Evolutionary conservation across 192 early-diverging fungal genomes (phyloP).

Genomic region (Neocallimastix lanati): DNA sequence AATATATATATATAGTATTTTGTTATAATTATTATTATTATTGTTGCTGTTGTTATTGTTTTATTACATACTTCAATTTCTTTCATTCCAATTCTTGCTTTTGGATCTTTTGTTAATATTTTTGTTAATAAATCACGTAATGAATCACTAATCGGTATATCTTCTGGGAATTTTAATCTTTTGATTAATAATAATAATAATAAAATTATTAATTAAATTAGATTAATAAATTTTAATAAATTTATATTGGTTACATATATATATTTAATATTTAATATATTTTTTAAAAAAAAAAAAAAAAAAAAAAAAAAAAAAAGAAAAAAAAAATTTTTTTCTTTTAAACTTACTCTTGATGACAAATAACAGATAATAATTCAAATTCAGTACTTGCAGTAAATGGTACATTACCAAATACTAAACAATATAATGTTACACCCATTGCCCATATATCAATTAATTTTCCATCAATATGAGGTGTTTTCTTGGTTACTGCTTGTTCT

Average conservation of each 20-base stretch:
- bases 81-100: slow-evolving; percentile 60
- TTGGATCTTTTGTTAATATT: slow-evolving; percentile 76
- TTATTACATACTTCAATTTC: slow-evolving; percentile 68
- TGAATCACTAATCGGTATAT: slow-evolving; percentile 23
- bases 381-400: slow-evolving; percentile 89
- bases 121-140: slow-evolving; percentile 53
- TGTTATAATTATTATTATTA: too few relatives aligned
- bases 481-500: not conserved
- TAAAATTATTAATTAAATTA: slow-evolving; percentile 1
- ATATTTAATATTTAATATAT: too few relatives aligned
- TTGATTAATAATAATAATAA: slow-evolving; percentile 1
- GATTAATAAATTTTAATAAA: too few relatives aligned
- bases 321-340: too few relatives aligned
- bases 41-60: too few relatives aligned
- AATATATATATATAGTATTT: too few relatives aligned
- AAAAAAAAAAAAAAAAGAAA: slow-evolving; percentile 8
- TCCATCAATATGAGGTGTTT: slow-evolving; percentile 4
- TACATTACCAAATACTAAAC: slow-evolving; percentile 74
- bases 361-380: slow-evolving; percentile 88
- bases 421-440: slow-evolving; percentile 88
- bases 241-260: too few relatives aligned
- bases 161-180: slow-evolving; percentile 22
- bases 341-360: slow-evolving; percentile 46
- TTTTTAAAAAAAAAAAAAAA: slow-evolving; percentile 10
- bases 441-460: slow-evolving; percentile 97